A percentile compares a stretch with the other conserved stretches of the same genome.
Conservation (phyloP, 306 rosid species). For the Sphenostylis stenocarpa region DNA sequence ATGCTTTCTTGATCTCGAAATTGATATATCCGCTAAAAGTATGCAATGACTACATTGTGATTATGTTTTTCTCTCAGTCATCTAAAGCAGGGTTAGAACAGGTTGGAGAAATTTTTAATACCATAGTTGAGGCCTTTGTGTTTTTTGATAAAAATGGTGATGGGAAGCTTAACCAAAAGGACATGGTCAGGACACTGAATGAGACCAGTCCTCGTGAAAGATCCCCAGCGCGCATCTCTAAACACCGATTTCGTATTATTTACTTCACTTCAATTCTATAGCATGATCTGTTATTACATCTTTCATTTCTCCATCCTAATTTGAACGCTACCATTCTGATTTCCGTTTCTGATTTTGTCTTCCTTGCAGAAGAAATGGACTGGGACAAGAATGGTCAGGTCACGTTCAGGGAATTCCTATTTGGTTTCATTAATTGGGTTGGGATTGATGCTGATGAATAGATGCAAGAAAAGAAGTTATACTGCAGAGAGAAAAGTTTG, state of each 20-base stretch:
- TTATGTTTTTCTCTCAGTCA: constrained; percentile 44
- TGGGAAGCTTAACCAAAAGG: constrained; percentile 77
- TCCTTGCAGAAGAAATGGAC: constrained; percentile 75
- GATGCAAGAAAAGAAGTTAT: constrained; percentile 25
- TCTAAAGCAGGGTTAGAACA: constrained; percentile 57
- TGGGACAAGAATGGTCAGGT: constrained; percentile 82
- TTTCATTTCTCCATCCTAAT: background rate
- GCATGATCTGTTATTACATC: constrained; percentile 13
- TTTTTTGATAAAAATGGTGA: constrained; percentile 79
- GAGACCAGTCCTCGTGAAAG: constrained; percentile 66
- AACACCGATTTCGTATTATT: constrained; percentile 63
- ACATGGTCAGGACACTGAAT: constrained; percentile 68
- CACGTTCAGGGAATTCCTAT: constrained; percentile 80
- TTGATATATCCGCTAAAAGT: constrained; percentile 9
- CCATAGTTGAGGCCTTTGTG: constrained; percentile 65
- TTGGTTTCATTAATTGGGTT: constrained; percentile 81
- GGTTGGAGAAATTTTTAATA: constrained; percentile 68
- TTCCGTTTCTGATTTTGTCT: constrained; percentile 1
- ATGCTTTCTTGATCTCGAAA: constrained; percentile 25
- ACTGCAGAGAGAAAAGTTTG: background rate
- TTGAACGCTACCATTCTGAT: background rate
- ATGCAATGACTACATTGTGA: background rate
- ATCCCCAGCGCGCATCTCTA: constrained; percentile 71
- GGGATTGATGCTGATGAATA: constrained; percentile 76
- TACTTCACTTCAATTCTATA: constrained; percentile 28